Evolutionary conservation across 225 moss, liverwort and hornwort genomes (phyloP), one percentile per base, ranked within the genome.

Genomic region (Thuidium tamariscinum): DNA sequence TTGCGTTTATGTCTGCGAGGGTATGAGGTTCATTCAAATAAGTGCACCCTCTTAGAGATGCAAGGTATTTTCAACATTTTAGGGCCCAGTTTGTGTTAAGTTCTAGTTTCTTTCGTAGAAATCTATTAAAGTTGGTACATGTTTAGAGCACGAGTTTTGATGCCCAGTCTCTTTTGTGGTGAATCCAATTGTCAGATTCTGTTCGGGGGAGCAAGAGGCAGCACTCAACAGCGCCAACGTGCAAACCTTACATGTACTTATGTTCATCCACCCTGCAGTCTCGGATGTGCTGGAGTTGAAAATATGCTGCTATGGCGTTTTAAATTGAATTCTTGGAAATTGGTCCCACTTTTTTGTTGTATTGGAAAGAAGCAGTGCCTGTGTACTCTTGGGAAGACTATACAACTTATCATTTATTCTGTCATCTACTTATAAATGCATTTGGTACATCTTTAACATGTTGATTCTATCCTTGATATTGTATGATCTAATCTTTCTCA

Each of bases 201-300:
- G 73, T 88, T 92, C 87, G 15, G 94, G 91, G 39, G 98, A 99
- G 92, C 98, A 99, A 89, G 94, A 94, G 80, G 84, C 95, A 86
- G 95, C 97, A 71, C 89, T 99, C 30, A 92, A 85, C 70, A 93
- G 94, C 70, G 92, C 94, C 67, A 93, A 92, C 70, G 91, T 95
- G n/a, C 86, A 93, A 56, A 92, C 90, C 54, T 87, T 99, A 88
- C 93, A 93, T 93, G 97, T 96, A 87, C 64, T 20, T 12, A 67
- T 25, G 13, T 80, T 15, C 80, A 81, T 82, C 57, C 77, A n/a
- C 37, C 34, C 74, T 29, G 46, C 56, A 81, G 64, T 23, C 30
- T 68, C 52, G 57, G 48, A 59, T 44, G 34, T 75, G 37, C 85
- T 74, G 34, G 16, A 72, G 64, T 56, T 46, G 39, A 64, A 37